Percentiles rank a stretch among this genome's conserved stretches.
Evolutionary conservation across 2,329 filamentous ascomycete species (phyloP).

Genomic region (Penicillium capsulatum): DNA sequence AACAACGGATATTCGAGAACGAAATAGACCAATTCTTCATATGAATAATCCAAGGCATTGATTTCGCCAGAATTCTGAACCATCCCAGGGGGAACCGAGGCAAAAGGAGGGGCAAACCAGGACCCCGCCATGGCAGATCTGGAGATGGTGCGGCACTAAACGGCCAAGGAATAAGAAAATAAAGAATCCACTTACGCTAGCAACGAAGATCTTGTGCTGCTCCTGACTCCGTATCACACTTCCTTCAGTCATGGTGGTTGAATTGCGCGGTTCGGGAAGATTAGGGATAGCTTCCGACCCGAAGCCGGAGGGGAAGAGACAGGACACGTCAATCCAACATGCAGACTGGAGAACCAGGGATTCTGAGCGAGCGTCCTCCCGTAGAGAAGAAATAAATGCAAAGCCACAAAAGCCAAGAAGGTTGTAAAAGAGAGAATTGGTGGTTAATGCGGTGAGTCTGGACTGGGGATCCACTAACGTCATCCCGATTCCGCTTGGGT

Average conservation of each 20-base stretch:
- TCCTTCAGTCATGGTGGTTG: conserved; percentile 19
- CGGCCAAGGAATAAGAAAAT: neutral
- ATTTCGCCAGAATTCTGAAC: no score
- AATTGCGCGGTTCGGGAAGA: conserved; percentile 17
- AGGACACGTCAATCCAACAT: conserved; percentile 11
- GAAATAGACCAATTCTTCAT: no score
- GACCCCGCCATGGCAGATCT: conserved; percentile 2
- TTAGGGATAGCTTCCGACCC: conserved; percentile 19
- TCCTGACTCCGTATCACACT: conserved; percentile 18
- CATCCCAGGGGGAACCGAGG: conserved; percentile 1
- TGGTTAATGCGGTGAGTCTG: conserved; percentile 24
- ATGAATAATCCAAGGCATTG: no score
- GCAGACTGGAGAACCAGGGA: neutral
- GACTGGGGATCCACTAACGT: conserved; percentile 27
- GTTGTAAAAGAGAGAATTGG: neutral
- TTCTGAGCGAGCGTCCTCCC: neutral
- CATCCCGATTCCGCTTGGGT: conserved; percentile 17
- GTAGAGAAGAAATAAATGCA: conserved; percentile 1
- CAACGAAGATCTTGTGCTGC: conserved; percentile 24
- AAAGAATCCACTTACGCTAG: conserved; percentile 20
- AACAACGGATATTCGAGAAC: no score
- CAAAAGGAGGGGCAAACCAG: neutral
- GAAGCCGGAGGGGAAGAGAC: conserved; percentile 10
- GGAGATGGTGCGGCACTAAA: neutral
- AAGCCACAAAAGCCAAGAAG: neutral